phyloP scores from a whole-genome alignment of 495 filamentous ascomycete genomes.

The Aspergillus heteromorphus region DNA sequence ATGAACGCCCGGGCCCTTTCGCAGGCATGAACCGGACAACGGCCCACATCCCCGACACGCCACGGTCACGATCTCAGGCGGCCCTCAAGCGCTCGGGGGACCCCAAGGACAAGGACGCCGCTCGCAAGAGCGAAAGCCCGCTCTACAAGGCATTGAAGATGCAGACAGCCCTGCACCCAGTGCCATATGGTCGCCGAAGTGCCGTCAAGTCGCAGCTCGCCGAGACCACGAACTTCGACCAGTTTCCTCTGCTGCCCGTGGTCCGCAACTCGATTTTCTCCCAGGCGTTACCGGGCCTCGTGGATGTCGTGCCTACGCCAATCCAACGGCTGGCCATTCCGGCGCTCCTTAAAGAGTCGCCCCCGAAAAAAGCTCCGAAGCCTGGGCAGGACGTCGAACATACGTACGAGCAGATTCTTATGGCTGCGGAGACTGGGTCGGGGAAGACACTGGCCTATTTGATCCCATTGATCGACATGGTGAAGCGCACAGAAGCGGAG shows the following conservation, averaged over 20 bases:
- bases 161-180: slow-evolving; percentile 68
- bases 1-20: slow-evolving; percentile 57
- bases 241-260: slow-evolving; percentile 66
- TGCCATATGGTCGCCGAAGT: slow-evolving; percentile 67
- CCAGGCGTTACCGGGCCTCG: slow-evolving; percentile 66
- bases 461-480: slow-evolving; percentile 69
- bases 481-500: slow-evolving; percentile 70
- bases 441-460: slow-evolving; percentile 95
- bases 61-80: slow-evolving; percentile 34
- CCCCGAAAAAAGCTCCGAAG: slow-evolving; percentile 24
- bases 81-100: slow-evolving; percentile 35
- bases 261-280: slow-evolving; percentile 66
- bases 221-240: slow-evolving; percentile 68
- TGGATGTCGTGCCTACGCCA: slow-evolving; percentile 71
- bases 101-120: slow-evolving; percentile 21
- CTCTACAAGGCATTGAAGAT: slow-evolving; percentile 88
- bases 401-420: slow-evolving; percentile 67
- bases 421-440: slow-evolving; percentile 94
- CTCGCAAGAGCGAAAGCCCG: slow-evolving; percentile 40
- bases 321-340: slow-evolving; percentile 88
- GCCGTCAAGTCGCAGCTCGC: slow-evolving; percentile 64
- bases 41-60: slow-evolving; percentile 48
- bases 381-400: slow-evolving; percentile 25
- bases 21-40: slow-evolving; percentile 72
- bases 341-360: slow-evolving; percentile 51